Conservation (phyloP, 768 basidiomycete species). For the Crepidotus variabilis region DNA sequence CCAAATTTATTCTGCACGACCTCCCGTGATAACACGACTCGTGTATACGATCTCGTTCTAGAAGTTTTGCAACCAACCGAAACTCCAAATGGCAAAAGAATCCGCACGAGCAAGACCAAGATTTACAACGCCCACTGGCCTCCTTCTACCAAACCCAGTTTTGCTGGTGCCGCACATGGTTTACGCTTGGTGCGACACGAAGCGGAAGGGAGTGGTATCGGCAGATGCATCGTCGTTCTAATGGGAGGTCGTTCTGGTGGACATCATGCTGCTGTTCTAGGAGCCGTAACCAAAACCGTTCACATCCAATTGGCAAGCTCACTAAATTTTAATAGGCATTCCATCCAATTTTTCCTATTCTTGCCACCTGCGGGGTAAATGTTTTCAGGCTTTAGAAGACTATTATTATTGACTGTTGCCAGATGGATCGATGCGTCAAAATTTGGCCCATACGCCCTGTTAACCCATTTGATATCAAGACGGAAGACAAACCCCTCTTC, state of each 20-base stretch:
- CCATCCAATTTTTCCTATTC: constrained; percentile 56
- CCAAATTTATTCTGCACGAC: constrained; percentile 67
- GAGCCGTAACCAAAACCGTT: constrained; percentile 39
- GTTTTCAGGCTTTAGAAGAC: neutral
- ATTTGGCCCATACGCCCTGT: constrained; percentile 61
- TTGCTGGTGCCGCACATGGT: constrained; percentile 69
- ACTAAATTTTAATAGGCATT: constrained; percentile 48
- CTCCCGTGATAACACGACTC: constrained; percentile 64
- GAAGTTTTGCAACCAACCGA: constrained; percentile 5
- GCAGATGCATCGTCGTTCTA: constrained; percentile 61
- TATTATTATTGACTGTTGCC: constrained; percentile 1
- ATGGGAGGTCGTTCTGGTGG: constrained; percentile 73
- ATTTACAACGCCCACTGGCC: constrained; percentile 57
- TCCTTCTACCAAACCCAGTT: constrained; percentile 41
- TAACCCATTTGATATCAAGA: constrained; percentile 32
- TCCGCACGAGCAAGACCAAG: constrained; percentile 2
- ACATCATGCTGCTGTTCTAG: constrained; percentile 64
- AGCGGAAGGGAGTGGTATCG: constrained; percentile 57
- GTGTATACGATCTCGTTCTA: constrained; percentile 62
- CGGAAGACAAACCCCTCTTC: constrained; percentile 77
- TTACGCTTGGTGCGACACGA: constrained; percentile 49
- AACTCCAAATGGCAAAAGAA: constrained; percentile 23
- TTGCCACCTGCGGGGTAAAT: constrained; percentile 77
- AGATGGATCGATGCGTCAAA: constrained; percentile 75
- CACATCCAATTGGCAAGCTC: neutral